Percentiles rank a stretch among this genome's conserved stretches.
Conservation (phyloP, 2,329 filamentous ascomycete genomes). For the Calonectria ilicicola region DNA sequence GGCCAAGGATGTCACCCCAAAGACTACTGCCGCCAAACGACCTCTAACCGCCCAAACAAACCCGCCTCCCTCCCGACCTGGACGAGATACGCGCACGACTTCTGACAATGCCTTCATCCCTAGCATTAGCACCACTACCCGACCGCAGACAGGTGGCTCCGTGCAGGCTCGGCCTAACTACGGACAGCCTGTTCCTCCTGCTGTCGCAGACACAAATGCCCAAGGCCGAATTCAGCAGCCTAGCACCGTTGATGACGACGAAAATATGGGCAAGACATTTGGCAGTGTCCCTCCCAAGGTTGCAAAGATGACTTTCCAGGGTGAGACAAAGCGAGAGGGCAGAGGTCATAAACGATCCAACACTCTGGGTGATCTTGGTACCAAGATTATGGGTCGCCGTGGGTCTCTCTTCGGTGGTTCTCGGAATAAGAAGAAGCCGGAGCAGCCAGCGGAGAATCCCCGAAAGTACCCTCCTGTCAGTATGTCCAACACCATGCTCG, state of each 20-base stretch:
- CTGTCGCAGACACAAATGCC: slow-evolving; percentile 88
- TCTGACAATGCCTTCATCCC: slow-evolving; percentile 58
- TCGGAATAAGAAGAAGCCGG: slow-evolving; percentile 64
- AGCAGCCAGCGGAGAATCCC: slow-evolving; percentile 67
- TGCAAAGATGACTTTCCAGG: slow-evolving; percentile 67
- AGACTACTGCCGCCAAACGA: slow-evolving; percentile 53
- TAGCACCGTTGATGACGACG: slow-evolving; percentile 69
- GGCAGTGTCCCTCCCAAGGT: slow-evolving; percentile 70
- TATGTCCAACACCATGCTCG: slow-evolving; percentile 80
- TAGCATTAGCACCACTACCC: slow-evolving; percentile 56
- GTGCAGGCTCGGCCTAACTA: slow-evolving; percentile 80
- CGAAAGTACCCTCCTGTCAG: slow-evolving; percentile 90
- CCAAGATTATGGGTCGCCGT: slow-evolving; percentile 86
- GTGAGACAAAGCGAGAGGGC: slow-evolving; percentile 61
- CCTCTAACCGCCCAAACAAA: slow-evolving; percentile 62
- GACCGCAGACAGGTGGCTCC: slow-evolving; percentile 86
- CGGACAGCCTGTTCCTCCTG: slow-evolving; percentile 87
- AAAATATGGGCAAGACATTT: slow-evolving; percentile 73
- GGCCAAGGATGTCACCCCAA: slow-evolving; percentile 56
- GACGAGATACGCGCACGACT: slow-evolving; percentile 52
- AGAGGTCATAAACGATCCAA: slow-evolving; percentile 77
- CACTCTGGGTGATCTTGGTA: slow-evolving; percentile 84
- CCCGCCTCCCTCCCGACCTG: slow-evolving; percentile 37
- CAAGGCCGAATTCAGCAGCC: slow-evolving; percentile 92
- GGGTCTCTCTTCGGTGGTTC: slow-evolving; percentile 82